Evolutionary conservation across 352 stramenopile genomes (phyloP).

Genomic region (Pythium sp.): DNA sequence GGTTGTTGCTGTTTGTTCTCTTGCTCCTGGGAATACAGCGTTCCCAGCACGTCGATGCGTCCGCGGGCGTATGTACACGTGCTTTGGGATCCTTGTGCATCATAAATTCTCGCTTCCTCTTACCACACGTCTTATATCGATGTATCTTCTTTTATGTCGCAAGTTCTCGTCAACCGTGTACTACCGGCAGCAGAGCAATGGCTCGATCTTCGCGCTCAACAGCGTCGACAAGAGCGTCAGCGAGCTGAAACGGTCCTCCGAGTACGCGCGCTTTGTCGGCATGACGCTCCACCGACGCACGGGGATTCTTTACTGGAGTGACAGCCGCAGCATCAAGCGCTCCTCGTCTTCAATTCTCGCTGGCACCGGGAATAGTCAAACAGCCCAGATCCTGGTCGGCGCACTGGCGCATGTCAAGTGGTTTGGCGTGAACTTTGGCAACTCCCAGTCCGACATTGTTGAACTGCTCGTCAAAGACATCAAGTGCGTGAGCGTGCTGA

Average conservation of each 20-base stretch:
- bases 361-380: background rate
- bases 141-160: background rate
- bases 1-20: background rate
- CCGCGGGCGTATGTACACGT: background rate
- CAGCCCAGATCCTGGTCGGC: constrained; percentile 31
- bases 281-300: constrained; percentile 37
- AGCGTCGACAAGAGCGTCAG: constrained; percentile 30
- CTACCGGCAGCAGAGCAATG: constrained; percentile 47
- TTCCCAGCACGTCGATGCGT: background rate
- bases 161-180: constrained; percentile 57
- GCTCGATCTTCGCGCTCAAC: constrained; percentile 56
- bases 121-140: background rate
- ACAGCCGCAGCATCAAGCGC: constrained; percentile 42
- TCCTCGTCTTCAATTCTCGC: constrained; percentile 9
- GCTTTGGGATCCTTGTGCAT: background rate
- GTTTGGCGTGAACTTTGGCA: constrained; percentile 56
- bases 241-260: constrained; percentile 33
- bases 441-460: constrained; percentile 24
- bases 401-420: constrained; percentile 44
- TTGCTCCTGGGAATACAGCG: background rate
- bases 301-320: constrained; percentile 54
- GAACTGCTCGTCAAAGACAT: constrained; percentile 38
- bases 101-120: background rate
- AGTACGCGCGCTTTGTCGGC: constrained; percentile 45
- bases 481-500: constrained; percentile 39